Percentiles rank a stretch among this genome's conserved stretches.
These are phyloP conservation scores for Spathaspora gorwiae DNA, from an alignment of 805 yeast genomes.

Conservation along the genomic window DNA sequence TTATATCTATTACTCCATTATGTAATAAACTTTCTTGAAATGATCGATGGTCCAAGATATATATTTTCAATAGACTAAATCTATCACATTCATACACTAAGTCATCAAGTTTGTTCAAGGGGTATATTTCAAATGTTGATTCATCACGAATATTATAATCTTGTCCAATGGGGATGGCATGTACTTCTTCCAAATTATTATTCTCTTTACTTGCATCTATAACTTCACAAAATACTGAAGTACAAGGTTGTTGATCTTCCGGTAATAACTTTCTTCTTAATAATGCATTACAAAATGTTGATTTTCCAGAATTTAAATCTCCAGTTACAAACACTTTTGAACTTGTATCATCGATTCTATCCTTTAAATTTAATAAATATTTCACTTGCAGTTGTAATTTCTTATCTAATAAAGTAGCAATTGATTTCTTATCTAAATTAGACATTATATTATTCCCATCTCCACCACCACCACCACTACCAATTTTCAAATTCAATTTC, in stretches of 20 bases:
- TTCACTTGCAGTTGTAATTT: conserved; percentile 60
- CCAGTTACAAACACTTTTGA: conserved; percentile 96
- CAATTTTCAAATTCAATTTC: conserved; percentile 56
- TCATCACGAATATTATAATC: conserved; percentile 54
- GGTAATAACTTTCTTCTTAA: conserved; percentile 76
- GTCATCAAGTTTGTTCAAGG: conserved; percentile 54
- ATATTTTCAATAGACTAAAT: conserved; percentile 72
- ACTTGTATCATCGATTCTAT: conserved; percentile 80
- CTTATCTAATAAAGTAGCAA: conserved; percentile 65
- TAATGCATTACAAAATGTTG: conserved; percentile 90
- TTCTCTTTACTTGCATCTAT: conserved; percentile 72
- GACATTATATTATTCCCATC: conserved; percentile 41
- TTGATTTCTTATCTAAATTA: conserved; percentile 60
- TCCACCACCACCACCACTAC: conserved; percentile 31
- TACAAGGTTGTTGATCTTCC: conserved; percentile 97
- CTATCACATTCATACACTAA: conserved; percentile 71
- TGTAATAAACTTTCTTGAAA: conserved; percentile 65
- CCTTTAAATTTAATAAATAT: conserved; percentile 68
- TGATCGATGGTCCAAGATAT: conserved; percentile 71
- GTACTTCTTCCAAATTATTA: conserved; percentile 79
- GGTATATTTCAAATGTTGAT: conserved; percentile 56
- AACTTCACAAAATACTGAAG: conserved; percentile 93
- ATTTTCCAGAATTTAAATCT: conserved; percentile 93
- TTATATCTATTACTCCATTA: conserved; percentile 89
- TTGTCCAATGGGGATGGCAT: conserved; percentile 62